phyloP scores from a whole-genome alignment of 2,329 filamentous ascomycete genomes.

The Colletotrichum horii region DNA sequence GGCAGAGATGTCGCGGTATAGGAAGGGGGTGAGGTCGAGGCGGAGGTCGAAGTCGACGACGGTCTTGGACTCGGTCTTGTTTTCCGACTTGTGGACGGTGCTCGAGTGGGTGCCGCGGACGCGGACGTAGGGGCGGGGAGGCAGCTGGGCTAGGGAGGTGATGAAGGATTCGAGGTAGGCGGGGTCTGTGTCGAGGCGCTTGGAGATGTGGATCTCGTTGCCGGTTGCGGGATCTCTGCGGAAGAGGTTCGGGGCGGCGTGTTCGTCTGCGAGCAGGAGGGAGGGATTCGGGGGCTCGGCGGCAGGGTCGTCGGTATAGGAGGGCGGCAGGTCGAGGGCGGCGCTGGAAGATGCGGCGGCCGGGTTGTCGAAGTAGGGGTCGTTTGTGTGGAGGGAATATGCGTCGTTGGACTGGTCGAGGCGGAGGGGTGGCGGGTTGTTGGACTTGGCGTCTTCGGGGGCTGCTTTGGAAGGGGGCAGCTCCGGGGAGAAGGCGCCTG shows the following conservation, averaged over 20 bases:
- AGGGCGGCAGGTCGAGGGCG: slow-evolving; percentile 48
- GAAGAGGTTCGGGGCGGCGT: slow-evolving; percentile 27
- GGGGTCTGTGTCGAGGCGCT: slow-evolving; percentile 47
- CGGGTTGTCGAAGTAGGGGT: slow-evolving; percentile 41
- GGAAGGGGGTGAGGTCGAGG: slow-evolving; percentile 63
- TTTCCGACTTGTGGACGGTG: slow-evolving; percentile 42
- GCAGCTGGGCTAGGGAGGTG: slow-evolving; percentile 45
- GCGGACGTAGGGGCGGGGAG: slow-evolving; percentile 58
- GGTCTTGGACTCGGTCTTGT: slow-evolving; percentile 49
- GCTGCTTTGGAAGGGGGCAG: slow-evolving; percentile 6
- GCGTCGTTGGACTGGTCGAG: slow-evolving; percentile 30
- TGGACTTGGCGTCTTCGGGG: background rate
- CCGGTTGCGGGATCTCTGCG: slow-evolving; percentile 29
- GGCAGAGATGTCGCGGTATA: slow-evolving; percentile 51
- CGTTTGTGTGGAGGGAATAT: slow-evolving; percentile 30
- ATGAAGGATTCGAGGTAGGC: slow-evolving; percentile 50
- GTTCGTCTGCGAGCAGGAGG: slow-evolving; percentile 25
- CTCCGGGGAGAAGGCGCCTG: slow-evolving; percentile 23
- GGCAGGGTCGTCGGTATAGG: slow-evolving; percentile 45
- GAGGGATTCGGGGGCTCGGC: background rate
- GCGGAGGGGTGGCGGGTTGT: slow-evolving; percentile 9
- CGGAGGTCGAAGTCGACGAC: slow-evolving; percentile 65
- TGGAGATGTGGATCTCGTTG: slow-evolving; percentile 11
- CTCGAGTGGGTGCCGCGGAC: slow-evolving; percentile 59
- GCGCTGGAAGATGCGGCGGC: slow-evolving; percentile 35